Base-by-base conservation (phyloP, 2,329 filamentous ascomycete species). In the Hypoxylon sp. region DNA sequence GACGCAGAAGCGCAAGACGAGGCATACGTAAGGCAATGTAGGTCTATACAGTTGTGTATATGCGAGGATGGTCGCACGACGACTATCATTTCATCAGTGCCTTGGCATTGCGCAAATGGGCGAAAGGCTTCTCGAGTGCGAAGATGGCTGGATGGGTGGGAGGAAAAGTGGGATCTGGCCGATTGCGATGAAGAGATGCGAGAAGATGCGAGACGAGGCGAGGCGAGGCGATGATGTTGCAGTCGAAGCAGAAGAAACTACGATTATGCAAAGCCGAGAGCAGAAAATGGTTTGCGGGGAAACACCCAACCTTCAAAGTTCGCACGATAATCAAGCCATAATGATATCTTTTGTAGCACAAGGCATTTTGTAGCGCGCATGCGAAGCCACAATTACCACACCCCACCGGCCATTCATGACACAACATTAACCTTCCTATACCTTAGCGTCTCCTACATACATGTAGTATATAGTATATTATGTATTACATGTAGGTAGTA, bases 261-360 rank as follows among this genome's bases (percentile, higher is more conserved):
- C 62, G 38, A 38, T 57, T 44, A 32, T 54, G 61, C 49, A 52
- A 36, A 56, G 49, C 54, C 51, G 30, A 58, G 46, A n/a, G n/a
- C n/a, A n/a, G 40, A 36, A 38, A 20, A n/a, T 53, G 36, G 49
- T 63, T 63, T 68, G 65, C 65, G 65, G 65, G 66, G 66, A 68
- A 67, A 68, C 59, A 54, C 58, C 54, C 59, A 66, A 58, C 51
- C 33, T 63, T 64, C 59, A 66, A 58, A 48, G 28, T 63, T 64
- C 52, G 60, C 55, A 68, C 56, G 59, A 68, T 66, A 58, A 68
- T 68, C 63, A 66, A 68, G 20, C 63, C 66, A 68, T 64, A 68
- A 68, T 68, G 59, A 61, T 60, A 51, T 55, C 44, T 53, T 56
- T 8, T 24, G 62, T 66, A 20, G 54, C 46, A 68, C 61, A 58